These are phyloP conservation scores for Vachellia pachyceras DNA, from an alignment of 306 rosid genomes.

Conservation along the genomic window DNA sequence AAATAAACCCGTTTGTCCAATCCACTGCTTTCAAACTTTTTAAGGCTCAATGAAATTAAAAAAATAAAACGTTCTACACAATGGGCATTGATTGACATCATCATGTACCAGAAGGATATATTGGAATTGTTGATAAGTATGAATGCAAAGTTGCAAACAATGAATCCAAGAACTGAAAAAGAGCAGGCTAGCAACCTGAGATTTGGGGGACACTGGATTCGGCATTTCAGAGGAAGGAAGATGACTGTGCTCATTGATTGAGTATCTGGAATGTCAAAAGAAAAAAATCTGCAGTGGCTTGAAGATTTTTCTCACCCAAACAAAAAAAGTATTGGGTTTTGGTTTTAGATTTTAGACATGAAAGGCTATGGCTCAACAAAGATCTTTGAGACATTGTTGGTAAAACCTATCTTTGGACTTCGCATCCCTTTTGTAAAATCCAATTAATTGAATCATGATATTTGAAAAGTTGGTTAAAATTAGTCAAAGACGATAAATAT, in stretches of 20 bases:
- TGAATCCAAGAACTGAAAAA: neutral
- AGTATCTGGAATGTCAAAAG: neutral
- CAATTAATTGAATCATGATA: no score
- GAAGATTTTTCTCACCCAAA: no score
- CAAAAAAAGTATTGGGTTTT: no score
- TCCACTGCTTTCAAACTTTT: neutral
- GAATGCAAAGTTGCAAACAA: neutral
- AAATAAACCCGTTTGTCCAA: neutral
- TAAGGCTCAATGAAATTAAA: neutral
- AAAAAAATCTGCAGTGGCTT: no score
- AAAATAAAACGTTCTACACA: neutral
- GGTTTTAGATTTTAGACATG: no score
- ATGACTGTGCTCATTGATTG: neutral
- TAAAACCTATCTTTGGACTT: no score
- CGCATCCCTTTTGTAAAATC: no score
- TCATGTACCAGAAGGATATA: conserved; percentile 13
- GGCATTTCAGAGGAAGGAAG: neutral
- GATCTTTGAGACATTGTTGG: no score
- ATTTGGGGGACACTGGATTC: neutral
- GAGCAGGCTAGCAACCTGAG: neutral
- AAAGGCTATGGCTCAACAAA: no score
- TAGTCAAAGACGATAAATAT: no score
- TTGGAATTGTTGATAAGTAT: neutral
- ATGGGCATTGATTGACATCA: conserved; percentile 32
- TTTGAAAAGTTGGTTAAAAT: no score